Evolutionary conservation across 495 filamentous ascomycete species (phyloP), one percentile per base, ranked within the genome.

Genomic region (Pseudotulostoma volvatum): DNA sequence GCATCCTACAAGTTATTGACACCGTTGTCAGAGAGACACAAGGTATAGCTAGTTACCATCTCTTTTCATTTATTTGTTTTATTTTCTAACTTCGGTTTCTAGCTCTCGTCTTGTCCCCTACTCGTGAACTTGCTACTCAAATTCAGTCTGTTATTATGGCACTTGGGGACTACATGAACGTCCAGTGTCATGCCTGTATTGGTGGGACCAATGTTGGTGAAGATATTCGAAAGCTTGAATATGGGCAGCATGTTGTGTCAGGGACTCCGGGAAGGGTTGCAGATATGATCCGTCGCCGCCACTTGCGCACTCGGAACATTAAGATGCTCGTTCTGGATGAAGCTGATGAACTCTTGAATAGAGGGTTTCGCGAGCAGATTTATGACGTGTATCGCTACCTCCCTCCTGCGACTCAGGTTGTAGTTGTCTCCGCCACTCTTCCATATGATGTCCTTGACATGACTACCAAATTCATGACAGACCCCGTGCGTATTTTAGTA

Each of bases 381-480:
- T 96, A 99, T 67, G 90, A 99, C 51, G 85, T 99, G 34, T 99
- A 93, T 68, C 86, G 86, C 45, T 88, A 93, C 46, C 78, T 99
- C 3, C 90, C 90, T 0, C 92, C 84, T 31, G 81, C 84, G 17
- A 99, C 90, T 33, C 90, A 99, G 62, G 90, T 99, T 30, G 90
- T 99, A 9, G 84, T 99, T 16, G 82, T 99, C 16, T 96, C 90
- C 3, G 90, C 90, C 49, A 99, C 90, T 13, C 76, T 99, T 33
- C 90, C 90, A 16, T 86, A 99, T 63, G 90, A 99, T 59, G 90
- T 99, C 13, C 72, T 99, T 39, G 90, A 99, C 60, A 88, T 99
- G 76, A 99, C 90, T 3, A 96, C 92, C 39, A 96, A 96, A 60
- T 99, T 99, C 74, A 99, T 99, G 90, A 92, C 84, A 9, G 90